Conservation (phyloP, 2,329 filamentous ascomycete genomes). For the Neopestalotiopsis rosae region DNA sequence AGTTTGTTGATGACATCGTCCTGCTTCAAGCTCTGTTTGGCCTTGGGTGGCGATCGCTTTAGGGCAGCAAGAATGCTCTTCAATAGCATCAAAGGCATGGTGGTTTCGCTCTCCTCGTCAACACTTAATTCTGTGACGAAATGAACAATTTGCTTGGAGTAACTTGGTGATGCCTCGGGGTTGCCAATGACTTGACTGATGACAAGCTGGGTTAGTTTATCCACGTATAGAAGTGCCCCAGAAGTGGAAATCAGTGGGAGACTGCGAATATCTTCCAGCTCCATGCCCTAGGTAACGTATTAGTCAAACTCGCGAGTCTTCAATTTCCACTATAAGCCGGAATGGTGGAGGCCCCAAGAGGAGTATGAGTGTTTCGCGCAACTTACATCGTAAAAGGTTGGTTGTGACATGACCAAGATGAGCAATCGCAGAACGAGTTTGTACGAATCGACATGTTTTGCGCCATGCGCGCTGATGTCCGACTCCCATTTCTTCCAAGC, state of each 20-base stretch:
- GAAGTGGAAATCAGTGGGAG: conserved; percentile 27
- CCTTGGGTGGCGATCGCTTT: conserved; percentile 19
- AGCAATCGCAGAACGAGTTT: conserved; percentile 32
- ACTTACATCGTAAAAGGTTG: conserved; percentile 38
- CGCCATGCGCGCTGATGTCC: conserved; percentile 25
- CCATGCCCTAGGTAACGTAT: conserved; percentile 32
- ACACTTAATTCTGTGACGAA: conserved; percentile 28
- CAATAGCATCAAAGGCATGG: conserved; percentile 30
- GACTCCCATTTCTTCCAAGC: conserved; percentile 36
- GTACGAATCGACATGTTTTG: conserved; percentile 28
- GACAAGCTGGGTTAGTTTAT: conserved; percentile 33
- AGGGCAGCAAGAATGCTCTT: conserved; percentile 31
- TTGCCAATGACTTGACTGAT: conserved; percentile 34
- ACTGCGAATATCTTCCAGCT: conserved; percentile 34
- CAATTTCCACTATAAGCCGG: background rate
- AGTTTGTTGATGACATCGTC: conserved; percentile 28
- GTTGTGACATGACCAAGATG: conserved; percentile 35
- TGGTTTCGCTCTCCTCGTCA: conserved; percentile 16
- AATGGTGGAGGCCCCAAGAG: background rate
- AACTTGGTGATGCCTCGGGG: conserved; percentile 29
- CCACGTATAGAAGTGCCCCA: conserved; percentile 24
- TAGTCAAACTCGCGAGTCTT: conserved; percentile 9
- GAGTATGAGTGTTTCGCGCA: background rate
- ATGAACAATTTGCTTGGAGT: conserved; percentile 29
- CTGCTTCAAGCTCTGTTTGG: conserved; percentile 14